Percentiles rank a stretch among this genome's conserved stretches.
Evolutionary conservation across 2,329 filamentous ascomycete genomes (phyloP).

Genomic region (Ophiostoma populinum): DNA sequence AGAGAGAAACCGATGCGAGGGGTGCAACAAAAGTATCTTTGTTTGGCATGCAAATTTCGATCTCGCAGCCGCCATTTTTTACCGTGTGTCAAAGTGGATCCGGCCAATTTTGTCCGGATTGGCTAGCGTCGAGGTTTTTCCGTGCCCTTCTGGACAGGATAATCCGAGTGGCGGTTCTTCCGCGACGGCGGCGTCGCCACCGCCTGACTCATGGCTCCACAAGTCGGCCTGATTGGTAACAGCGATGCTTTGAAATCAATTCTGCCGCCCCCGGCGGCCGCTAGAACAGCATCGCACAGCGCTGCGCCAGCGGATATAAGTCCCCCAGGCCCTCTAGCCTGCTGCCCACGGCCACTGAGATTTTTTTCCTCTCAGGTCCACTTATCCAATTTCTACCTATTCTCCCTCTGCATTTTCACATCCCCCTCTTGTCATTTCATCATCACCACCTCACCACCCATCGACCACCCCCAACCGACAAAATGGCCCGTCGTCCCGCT

Average conservation of each 20-base stretch:
- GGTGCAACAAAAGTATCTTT: no score
- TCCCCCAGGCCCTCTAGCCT: no score
- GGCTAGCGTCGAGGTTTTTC: conserved; percentile 10
- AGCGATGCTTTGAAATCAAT: not conserved
- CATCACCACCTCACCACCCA: conserved; percentile 13
- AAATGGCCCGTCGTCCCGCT: conserved; percentile 98
- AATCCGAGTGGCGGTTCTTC: not conserved
- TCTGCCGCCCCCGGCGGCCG: no score
- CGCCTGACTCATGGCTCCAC: not conserved
- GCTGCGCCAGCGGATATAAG: no score
- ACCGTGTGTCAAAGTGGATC: no score
- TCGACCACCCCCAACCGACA: conserved; percentile 39
- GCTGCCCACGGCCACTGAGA: not conserved
- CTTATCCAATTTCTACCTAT: conserved; percentile 9
- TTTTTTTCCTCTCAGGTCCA: conserved; percentile 3
- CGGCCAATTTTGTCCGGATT: no score
- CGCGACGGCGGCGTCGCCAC: not conserved
- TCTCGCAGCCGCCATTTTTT: no score
- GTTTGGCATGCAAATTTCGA: no score
- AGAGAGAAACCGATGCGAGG: conserved; percentile 1
- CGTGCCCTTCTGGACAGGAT: conserved; percentile 10
- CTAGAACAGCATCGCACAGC: no score
- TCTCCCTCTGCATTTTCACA: conserved; percentile 8
- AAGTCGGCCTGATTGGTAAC: not conserved
- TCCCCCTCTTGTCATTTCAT: conserved; percentile 2